Evolutionary conservation across 2,329 filamentous ascomycete species (phyloP).

Genomic region (Sporothrix curviconia): DNA sequence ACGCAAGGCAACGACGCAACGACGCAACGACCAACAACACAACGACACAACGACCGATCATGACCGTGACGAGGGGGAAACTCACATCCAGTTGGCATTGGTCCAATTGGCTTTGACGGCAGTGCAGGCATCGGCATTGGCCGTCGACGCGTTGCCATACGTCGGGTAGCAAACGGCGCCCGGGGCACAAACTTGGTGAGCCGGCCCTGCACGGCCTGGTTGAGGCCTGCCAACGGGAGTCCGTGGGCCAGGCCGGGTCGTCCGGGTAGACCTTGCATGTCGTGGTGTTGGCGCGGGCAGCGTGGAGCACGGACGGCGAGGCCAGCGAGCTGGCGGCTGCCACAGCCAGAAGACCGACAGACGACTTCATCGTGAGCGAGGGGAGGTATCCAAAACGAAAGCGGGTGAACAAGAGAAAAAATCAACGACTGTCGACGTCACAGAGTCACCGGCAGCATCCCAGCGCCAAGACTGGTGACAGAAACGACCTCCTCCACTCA

Average conservation of each 20-base stretch:
- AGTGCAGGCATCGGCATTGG: constrained; percentile 30
- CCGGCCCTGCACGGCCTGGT: constrained; percentile 13
- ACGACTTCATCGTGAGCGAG: neutral
- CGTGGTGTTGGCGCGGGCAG: neutral
- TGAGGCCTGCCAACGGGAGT: constrained; percentile 14
- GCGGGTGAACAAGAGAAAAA: neutral
- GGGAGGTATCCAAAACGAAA: too few relatives aligned
- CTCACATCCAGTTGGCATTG: constrained; percentile 31
- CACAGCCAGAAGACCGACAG: neutral
- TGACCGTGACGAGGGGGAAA: too few relatives aligned
- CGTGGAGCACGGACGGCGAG: neutral
- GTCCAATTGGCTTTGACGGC: constrained; percentile 27
- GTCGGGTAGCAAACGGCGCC: constrained; percentile 13
- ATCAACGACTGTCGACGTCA: neutral
- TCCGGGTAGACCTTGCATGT: constrained; percentile 23
- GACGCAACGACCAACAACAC: neutral
- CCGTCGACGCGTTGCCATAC: constrained; percentile 26
- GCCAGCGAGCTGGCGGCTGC: neutral
- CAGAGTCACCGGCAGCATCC: neutral
- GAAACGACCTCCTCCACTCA: too few relatives aligned
- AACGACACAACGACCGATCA: neutral
- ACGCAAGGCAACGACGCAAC: neutral
- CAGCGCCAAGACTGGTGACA: neutral
- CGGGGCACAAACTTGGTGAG: constrained; percentile 11
- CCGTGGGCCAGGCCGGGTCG: constrained; percentile 13